Evolutionary conservation across 805 yeast species (phyloP).

Genomic region (Cyberlindnera xishuangbannaensis): DNA sequence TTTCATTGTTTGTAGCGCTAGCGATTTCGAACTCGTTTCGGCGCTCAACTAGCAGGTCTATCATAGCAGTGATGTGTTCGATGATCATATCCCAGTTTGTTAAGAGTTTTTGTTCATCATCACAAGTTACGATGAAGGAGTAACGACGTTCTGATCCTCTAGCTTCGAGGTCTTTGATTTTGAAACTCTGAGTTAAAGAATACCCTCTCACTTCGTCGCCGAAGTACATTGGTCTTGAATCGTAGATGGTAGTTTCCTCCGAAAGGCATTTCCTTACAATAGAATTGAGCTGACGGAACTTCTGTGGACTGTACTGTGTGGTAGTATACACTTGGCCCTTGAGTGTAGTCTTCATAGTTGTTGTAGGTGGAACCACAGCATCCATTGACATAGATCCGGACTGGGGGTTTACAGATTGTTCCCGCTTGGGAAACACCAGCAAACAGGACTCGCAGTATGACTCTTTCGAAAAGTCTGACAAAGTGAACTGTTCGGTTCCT

Average conservation of each 20-base stretch:
- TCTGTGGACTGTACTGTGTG: slow-evolving; percentile 54
- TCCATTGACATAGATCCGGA: no score
- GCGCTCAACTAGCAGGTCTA: slow-evolving; percentile 32
- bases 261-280: slow-evolving; percentile 59
- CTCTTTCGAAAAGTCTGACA: slow-evolving; percentile 38
- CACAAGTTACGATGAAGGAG: slow-evolving; percentile 51
- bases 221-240: slow-evolving; percentile 53
- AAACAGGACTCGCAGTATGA: slow-evolving; percentile 58
- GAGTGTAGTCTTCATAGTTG: slow-evolving; percentile 28
- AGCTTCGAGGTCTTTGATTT: slow-evolving; percentile 57
- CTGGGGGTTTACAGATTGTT: no score
- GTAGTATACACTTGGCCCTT: slow-evolving; percentile 34
- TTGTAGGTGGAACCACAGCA: slow-evolving; percentile 31
- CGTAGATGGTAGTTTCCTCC: slow-evolving; percentile 58
- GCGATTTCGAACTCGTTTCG: slow-evolving; percentile 25
- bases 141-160: slow-evolving; percentile 72
- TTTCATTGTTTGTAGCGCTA: slow-evolving; percentile 33
- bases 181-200: slow-evolving; percentile 55
- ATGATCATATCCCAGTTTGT: slow-evolving; percentile 48
- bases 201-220: slow-evolving; percentile 60
- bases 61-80: slow-evolving; percentile 34
- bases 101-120: slow-evolving; percentile 46
- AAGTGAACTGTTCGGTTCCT: slow-evolving; percentile 19
- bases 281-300: slow-evolving; percentile 51
- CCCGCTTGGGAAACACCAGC: slow-evolving; percentile 40